These are phyloP conservation scores for Apostasia ramifera DNA, from an alignment of 106 monocot species.

Conservation along the genomic window DNA sequence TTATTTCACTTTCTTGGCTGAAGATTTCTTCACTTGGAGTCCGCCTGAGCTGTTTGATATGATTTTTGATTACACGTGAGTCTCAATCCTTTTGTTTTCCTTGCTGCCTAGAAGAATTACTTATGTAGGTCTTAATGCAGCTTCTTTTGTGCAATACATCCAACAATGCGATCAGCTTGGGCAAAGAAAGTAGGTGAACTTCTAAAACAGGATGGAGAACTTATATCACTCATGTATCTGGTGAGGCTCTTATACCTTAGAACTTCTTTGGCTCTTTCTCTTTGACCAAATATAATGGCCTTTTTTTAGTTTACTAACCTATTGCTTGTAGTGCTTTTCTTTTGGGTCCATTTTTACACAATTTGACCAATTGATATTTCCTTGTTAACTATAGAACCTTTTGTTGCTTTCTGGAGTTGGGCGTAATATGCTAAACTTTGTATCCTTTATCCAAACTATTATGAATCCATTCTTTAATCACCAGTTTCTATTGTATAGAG, in stretches of 20 bases:
- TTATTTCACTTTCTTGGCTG: slow-evolving; percentile 49
- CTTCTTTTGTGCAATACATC: slow-evolving; percentile 89
- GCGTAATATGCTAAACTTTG: no score
- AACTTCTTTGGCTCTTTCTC: not conserved
- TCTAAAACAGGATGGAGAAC: slow-evolving; percentile 76
- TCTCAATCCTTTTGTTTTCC: not conserved
- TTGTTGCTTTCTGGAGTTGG: no score
- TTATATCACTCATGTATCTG: slow-evolving; percentile 75
- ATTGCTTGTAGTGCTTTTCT: not conserved
- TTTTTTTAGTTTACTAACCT: not conserved
- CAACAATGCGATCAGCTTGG: slow-evolving; percentile 67
- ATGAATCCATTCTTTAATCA: no score
- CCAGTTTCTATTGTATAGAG: no score
- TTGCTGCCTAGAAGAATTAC: not conserved
- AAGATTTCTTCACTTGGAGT: slow-evolving; percentile 74
- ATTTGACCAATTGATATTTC: no score
- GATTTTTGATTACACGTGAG: slow-evolving; percentile 89
- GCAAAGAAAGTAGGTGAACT: slow-evolving; percentile 46
- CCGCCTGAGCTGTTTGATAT: slow-evolving; percentile 65
- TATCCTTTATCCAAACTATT: no score
- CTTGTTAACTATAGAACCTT: no score
- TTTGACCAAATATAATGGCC: not conserved
- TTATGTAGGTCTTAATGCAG: slow-evolving; percentile 19
- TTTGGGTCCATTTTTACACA: no score
- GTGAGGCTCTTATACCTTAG: slow-evolving; percentile 12